Evolutionary conservation across 164 flowering plant species (phyloP).

Genomic region (Paratinospora sagittata): DNA sequence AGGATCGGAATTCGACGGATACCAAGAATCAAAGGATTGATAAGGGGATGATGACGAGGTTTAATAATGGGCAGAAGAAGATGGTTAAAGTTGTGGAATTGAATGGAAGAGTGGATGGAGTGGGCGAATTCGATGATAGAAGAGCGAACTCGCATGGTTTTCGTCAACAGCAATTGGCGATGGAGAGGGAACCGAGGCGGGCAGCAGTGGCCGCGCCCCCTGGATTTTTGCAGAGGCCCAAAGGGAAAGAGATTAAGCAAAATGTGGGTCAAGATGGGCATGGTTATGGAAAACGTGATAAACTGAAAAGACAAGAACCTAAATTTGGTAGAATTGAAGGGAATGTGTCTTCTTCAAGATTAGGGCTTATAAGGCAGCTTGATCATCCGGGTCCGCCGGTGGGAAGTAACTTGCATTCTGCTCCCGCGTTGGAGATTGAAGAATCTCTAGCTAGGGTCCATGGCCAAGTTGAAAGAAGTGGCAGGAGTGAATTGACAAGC

Average conservation of each 20-base stretch:
- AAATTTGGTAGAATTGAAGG: conserved; percentile 1
- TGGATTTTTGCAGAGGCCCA: conserved; percentile 38
- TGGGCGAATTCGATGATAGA: conserved; percentile 13
- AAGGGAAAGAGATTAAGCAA: conserved; percentile 25
- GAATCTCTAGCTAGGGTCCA: conserved; percentile 34
- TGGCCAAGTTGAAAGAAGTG: conserved; percentile 19
- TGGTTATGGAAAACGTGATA: conserved; percentile 13
- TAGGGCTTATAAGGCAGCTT: conserved; percentile 42
- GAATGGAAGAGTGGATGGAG: conserved; percentile 4
- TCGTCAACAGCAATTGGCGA: conserved; percentile 10
- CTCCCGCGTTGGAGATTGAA: conserved; percentile 37
- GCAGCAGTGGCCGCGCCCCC: conserved; percentile 28
- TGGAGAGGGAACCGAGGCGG: conserved; percentile 12
- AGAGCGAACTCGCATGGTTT: conserved; percentile 9
- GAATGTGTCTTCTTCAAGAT: conserved; percentile 1
- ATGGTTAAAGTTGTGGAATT: conserved; percentile 17
- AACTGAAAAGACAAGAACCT: not conserved
- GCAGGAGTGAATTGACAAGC: conserved; percentile 1
- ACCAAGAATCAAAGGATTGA: not conserved
- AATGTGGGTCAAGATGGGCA: conserved; percentile 24
- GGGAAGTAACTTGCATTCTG: conserved; percentile 57
- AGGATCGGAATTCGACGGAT: conserved; percentile 18
- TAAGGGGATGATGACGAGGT: conserved; percentile 2
- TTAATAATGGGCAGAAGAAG: conserved; percentile 4
- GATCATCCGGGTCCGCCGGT: conserved; percentile 52